Evolutionary conservation across 208 protist genomes (phyloP).

Genomic region (Acanthamoeba lenticulata): DNA sequence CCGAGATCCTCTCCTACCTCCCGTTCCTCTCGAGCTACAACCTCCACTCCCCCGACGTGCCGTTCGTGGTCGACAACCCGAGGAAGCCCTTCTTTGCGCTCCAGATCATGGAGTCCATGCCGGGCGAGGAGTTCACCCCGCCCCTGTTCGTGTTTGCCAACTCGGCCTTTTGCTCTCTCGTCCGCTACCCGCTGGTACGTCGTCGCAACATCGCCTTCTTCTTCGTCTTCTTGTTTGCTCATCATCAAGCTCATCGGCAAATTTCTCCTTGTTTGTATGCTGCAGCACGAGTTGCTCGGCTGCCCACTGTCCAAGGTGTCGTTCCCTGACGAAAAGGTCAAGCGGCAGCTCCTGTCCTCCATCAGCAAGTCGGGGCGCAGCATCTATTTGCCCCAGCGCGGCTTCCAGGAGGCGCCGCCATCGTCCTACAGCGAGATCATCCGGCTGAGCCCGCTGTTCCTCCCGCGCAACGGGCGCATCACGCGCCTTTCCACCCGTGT

Average conservation of each 20-base stretch:
- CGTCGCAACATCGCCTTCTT: neutral
- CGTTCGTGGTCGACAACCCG: constrained; percentile 3
- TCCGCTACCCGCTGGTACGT: constrained; percentile 24
- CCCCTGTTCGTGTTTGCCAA: constrained; percentile 51
- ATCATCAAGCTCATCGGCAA: neutral
- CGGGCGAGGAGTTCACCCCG: constrained; percentile 17
- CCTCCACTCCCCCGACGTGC: neutral
- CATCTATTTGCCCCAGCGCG: neutral
- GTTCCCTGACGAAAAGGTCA: constrained; percentile 52
- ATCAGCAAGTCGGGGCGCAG: constrained; percentile 41
- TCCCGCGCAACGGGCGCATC: constrained; percentile 8
- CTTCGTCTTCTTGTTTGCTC: neutral
- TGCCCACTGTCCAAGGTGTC: constrained; percentile 53
- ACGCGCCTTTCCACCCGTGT: constrained; percentile 27
- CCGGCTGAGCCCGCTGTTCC: constrained; percentile 20
- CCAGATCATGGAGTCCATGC: constrained; percentile 57
- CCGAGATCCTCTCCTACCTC: constrained; percentile 3
- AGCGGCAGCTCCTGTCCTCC: constrained; percentile 35
- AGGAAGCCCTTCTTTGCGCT: constrained; percentile 42
- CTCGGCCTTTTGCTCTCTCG: constrained; percentile 26
- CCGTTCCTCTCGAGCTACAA: constrained; percentile 56
- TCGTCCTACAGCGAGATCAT: constrained; percentile 35
- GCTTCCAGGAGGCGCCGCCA: constrained; percentile 38
- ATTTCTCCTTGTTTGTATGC: neutral
- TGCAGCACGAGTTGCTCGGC: constrained; percentile 16